Percentiles rank a stretch among this genome's conserved stretches.
phyloP scores from a whole-genome alignment of 805 yeast species.

The Suhomyces sp. region DNA sequence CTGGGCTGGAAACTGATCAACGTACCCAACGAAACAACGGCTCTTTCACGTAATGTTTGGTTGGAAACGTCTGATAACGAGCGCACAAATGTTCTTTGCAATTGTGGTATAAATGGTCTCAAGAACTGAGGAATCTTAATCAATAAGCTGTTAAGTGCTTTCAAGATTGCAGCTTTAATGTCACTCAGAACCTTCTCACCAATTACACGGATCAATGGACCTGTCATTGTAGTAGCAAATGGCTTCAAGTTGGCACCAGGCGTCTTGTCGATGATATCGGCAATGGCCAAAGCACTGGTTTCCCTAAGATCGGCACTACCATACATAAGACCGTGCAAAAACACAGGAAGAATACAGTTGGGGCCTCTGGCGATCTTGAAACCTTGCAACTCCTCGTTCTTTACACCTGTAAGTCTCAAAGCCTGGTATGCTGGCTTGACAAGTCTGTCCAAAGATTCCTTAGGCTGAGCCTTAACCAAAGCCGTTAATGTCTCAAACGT shows the following conservation, averaged over 20 bases:
- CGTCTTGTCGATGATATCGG: slow-evolving; percentile 80
- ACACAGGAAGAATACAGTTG: slow-evolving; percentile 81
- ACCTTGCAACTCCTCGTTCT: slow-evolving; percentile 67
- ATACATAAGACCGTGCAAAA: slow-evolving; percentile 92
- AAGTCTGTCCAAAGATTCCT: slow-evolving; percentile 71
- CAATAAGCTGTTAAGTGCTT: slow-evolving; percentile 76
- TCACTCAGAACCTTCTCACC: slow-evolving; percentile 93
- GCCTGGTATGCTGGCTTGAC: slow-evolving; percentile 81
- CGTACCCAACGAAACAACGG: slow-evolving; percentile 87
- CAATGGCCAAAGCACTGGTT: slow-evolving; percentile 81
- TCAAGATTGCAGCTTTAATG: slow-evolving; percentile 89
- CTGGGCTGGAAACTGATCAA: slow-evolving; percentile 87
- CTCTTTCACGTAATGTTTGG: slow-evolving; percentile 72
- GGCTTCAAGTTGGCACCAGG: slow-evolving; percentile 81
- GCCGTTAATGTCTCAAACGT: slow-evolving; percentile 64
- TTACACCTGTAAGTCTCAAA: slow-evolving; percentile 58
- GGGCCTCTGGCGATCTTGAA: slow-evolving; percentile 81
- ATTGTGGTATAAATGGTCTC: slow-evolving; percentile 94
- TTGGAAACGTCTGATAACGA: slow-evolving; percentile 76
- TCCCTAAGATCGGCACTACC: slow-evolving; percentile 85
- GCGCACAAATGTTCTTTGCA: slow-evolving; percentile 94
- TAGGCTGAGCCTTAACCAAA: slow-evolving; percentile 67
- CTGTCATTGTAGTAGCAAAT: slow-evolving; percentile 89
- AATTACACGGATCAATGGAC: slow-evolving; percentile 95
- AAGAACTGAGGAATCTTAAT: slow-evolving; percentile 83